phyloP scores from a whole-genome alignment of 257 asterid genomes.

The Coffea eugenioides region DNA sequence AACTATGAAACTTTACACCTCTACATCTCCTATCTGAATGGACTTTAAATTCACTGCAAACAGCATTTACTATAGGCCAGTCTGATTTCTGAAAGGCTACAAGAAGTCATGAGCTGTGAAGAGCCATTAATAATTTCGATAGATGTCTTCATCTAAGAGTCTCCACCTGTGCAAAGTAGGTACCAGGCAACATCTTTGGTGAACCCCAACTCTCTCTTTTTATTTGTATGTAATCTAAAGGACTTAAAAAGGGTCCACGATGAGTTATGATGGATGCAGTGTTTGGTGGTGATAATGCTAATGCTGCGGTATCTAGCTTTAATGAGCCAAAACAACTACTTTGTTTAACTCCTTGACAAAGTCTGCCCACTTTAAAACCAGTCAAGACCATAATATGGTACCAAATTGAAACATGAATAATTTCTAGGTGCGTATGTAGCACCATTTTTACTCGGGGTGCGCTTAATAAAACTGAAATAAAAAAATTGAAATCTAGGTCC shows the following conservation, averaged over 20 bases:
- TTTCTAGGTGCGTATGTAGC: not conserved
- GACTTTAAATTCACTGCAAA: not conserved
- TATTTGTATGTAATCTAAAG: not conserved
- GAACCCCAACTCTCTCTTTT: not conserved
- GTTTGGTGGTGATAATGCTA: conserved; percentile 4
- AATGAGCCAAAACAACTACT: not conserved
- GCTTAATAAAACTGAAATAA: too few species aligned
- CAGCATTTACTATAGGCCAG: conserved; percentile 5
- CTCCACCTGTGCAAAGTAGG: not conserved
- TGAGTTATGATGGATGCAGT: not conserved
- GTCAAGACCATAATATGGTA: not conserved
- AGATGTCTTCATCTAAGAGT: not conserved
- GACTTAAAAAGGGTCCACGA: not conserved
- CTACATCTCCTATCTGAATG: not conserved
- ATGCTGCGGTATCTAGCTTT: not conserved
- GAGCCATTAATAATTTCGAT: conserved; percentile 10
- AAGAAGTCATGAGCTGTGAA: not conserved
- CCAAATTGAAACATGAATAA: not conserved
- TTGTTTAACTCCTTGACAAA: not conserved
- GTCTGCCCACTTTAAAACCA: not conserved
- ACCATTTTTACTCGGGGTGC: not conserved
- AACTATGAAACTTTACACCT: not conserved
- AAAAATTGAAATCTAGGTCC: too few species aligned
- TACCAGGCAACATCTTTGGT: not conserved
- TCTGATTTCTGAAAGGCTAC: not conserved